Conservation (phyloP, 495 filamentous ascomycete genomes). For the Penicillium parvum region DNA sequence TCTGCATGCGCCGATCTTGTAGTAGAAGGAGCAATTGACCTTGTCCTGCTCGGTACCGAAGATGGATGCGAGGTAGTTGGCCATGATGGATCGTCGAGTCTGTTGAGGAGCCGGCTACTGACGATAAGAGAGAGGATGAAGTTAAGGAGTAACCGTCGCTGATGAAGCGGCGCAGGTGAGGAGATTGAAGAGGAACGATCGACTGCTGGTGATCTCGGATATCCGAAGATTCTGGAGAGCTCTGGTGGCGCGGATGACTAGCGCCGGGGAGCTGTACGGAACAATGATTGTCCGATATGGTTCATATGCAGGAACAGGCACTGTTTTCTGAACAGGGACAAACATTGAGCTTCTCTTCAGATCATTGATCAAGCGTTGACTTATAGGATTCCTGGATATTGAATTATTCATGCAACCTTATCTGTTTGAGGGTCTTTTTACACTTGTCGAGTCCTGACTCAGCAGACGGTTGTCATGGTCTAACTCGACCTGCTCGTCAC, state of each 20-base stretch:
- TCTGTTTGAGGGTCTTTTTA: background rate
- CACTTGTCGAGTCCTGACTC: no score
- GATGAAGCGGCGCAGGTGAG: slow-evolving; percentile 1
- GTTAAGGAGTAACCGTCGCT: background rate
- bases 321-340: background rate
- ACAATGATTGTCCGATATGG: slow-evolving; percentile 12
- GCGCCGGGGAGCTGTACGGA: slow-evolving; percentile 18
- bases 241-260: slow-evolving; percentile 33
- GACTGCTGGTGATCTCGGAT: slow-evolving; percentile 22
- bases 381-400: no score
- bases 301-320: background rate
- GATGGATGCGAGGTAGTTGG: slow-evolving; percentile 98
- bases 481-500: background rate
- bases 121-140: no score
- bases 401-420: no score
- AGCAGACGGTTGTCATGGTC: background rate
- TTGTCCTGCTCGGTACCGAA: slow-evolving; percentile 99
- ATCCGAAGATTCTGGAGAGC: slow-evolving; percentile 45
- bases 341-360: no score
- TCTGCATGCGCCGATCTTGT: slow-evolving; percentile 97
- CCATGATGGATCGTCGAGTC: slow-evolving; percentile 50
- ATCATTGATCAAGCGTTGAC: no score
- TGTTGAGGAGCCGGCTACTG: no score
- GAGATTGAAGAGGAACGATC: background rate
- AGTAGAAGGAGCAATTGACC: slow-evolving; percentile 79